Percentiles rank a stretch among this genome's conserved stretches.
Conservation (phyloP, 2,329 filamentous ascomycete genomes). For the Scorias spongiosa region DNA sequence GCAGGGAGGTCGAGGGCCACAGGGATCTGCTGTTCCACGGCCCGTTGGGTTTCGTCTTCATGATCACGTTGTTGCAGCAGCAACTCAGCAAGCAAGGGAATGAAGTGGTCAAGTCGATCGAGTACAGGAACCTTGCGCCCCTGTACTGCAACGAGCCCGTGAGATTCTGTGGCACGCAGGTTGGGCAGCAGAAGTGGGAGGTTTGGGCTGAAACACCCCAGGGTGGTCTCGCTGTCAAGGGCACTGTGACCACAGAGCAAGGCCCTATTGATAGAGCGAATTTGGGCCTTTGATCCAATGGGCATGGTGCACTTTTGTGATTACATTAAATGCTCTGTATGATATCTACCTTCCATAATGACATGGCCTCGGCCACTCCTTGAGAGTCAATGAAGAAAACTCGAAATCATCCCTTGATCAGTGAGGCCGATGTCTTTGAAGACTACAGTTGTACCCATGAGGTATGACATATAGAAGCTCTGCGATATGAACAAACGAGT, state of each 20-base stretch:
- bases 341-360: too few species aligned
- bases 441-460: too few species aligned
- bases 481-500: constrained; percentile 88
- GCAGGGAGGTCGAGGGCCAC: constrained; percentile 57
- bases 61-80: constrained; percentile 52
- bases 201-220: constrained; percentile 27
- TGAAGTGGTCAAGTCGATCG: constrained; percentile 39
- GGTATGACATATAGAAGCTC: constrained; percentile 59
- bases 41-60: constrained; percentile 61
- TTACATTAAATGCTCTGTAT: too few species aligned
- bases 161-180: constrained; percentile 49
- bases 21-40: constrained; percentile 70
- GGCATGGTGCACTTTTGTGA: too few species aligned
- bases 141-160: constrained; percentile 61
- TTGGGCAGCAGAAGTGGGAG: constrained; percentile 24
- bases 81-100: constrained; percentile 29
- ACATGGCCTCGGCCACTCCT: too few species aligned
- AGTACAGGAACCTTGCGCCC: constrained; percentile 71
- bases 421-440: too few species aligned
- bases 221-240: constrained; percentile 30
- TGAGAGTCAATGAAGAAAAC: too few species aligned
- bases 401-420: too few species aligned
- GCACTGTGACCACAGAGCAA: constrained; percentile 19
- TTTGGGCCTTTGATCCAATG: neutral
- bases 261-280: neutral